Evolutionary conservation across 2,329 filamentous ascomycete species (phyloP), one percentile per base, ranked within the genome.

Genomic region (Penicillium sp.): DNA sequence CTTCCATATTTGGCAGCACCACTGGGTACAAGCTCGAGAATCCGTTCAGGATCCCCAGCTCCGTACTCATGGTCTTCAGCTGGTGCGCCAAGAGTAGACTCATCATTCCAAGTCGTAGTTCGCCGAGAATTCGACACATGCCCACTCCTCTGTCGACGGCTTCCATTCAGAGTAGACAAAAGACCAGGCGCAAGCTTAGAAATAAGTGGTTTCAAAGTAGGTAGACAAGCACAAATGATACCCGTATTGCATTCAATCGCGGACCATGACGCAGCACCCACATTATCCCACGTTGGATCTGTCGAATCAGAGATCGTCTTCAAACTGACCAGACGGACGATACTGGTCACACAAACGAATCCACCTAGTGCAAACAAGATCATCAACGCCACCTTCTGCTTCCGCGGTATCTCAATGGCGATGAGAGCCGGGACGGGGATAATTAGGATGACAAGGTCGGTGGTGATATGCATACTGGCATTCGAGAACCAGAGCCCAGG

Each of bases 351-450:
- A 55, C 70, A 73, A 22, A 70, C 70, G 43, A 75, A 74, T 52
- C 72, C 70, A 46, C 73, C 73, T 14, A 75, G 16, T 0, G 74
- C 67, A 64, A 81, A 82, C 45, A 81, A 70, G 1, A 73, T 62
- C 26, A 77, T 71, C 19, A 80, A 63, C 2, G 68, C 72, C 44
- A 75, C 35, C 54, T 75, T 80, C 59, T 81, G 77, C 52, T 66
- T 75, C 29, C 60, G 65, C 0, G 79, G 77, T 3, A 81, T 63
- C 26, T 75, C 71, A 8, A 82, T 68, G 3, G 68, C 63, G 4
- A 67, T 61, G 19, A 80, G 67, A 7, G 75, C 73, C 3, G 77
- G 77, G 39, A 82, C 74, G 0, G 79, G 79, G 27, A 81, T 70
- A n/a, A 76, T 49, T 6, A 81, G 61, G 14, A 80, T 74, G 1